Evolutionary conservation across 176 grass and related monocot genomes (phyloP).

Genomic region (Paspalum notatum): DNA sequence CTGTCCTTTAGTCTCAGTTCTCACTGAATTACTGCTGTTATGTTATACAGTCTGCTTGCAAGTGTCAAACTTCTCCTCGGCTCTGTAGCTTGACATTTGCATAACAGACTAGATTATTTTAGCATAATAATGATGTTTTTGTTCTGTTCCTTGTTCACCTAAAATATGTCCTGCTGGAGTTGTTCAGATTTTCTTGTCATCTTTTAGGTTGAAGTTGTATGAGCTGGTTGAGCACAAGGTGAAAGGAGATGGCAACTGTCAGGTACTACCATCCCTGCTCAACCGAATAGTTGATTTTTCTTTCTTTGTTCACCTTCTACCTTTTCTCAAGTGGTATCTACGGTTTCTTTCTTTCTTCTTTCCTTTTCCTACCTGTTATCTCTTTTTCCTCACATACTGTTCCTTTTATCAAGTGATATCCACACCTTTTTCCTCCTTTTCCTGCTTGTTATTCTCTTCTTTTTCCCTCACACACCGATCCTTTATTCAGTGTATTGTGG

Average conservation of each 20-base stretch:
- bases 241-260: slow-evolving; percentile 97
- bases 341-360: background rate
- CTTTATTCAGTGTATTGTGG: background rate
- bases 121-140: slow-evolving; percentile 2
- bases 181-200: slow-evolving; percentile 23
- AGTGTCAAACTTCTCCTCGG: background rate
- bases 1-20: slow-evolving; percentile 19
- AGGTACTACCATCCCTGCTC: slow-evolving; percentile 58
- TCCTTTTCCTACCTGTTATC: background rate
- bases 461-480: too few species aligned
- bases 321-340: background rate
- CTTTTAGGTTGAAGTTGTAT: slow-evolving; percentile 81
- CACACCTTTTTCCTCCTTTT: too few species aligned
- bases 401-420: too few species aligned
- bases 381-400: background rate
- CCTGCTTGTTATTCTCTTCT: too few species aligned
- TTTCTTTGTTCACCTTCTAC: background rate
- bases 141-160: background rate
- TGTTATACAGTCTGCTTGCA: slow-evolving; percentile 32
- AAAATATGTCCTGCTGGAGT: background rate
- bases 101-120: background rate
- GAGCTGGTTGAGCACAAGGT: slow-evolving; percentile 90
- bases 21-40: slow-evolving; percentile 21
- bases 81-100: background rate
- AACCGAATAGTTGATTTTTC: slow-evolving; percentile 3